A percentile compares a stretch with the other conserved stretches of the same genome.
phyloP scores from a whole-genome alignment of 768 basidiomycete species.

The Dictyophora rubrovolvata region DNA sequence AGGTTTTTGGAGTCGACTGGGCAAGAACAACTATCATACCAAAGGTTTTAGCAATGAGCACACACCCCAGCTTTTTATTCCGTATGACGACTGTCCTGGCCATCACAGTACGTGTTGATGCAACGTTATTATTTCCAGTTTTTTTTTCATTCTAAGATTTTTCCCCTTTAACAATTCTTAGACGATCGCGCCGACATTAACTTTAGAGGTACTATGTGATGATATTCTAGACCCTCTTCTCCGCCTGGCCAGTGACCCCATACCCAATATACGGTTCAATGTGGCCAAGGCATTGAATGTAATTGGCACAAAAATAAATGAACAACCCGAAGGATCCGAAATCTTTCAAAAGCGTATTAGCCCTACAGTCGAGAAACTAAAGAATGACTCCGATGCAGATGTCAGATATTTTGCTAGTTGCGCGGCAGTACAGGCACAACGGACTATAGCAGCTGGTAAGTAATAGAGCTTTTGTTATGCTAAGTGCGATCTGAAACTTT shows the following conservation, averaged over 20 bases:
- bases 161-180: slow-evolving; percentile 23
- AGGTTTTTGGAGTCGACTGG: slow-evolving; percentile 99
- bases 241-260: slow-evolving; percentile 76
- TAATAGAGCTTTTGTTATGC: background rate
- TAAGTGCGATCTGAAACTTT: background rate
- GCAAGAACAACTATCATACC: slow-evolving; percentile 89
- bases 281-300: slow-evolving; percentile 93
- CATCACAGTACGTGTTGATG: slow-evolving; percentile 62
- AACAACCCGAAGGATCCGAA: slow-evolving; percentile 56
- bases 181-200: slow-evolving; percentile 93
- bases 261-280: slow-evolving; percentile 99
- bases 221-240: slow-evolving; percentile 80
- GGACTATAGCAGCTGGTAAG: slow-evolving; percentile 18
- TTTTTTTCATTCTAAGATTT: slow-evolving; percentile 6
- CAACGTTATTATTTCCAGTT: no score
- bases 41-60: slow-evolving; percentile 94
- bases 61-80: slow-evolving; percentile 93
- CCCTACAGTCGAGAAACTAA: slow-evolving; percentile 78
- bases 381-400: slow-evolving; percentile 87
- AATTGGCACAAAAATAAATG: slow-evolving; percentile 61
- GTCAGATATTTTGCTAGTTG: slow-evolving; percentile 89
- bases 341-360: slow-evolving; percentile 65
- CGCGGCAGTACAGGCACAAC: slow-evolving; percentile 53
- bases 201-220: slow-evolving; percentile 68
- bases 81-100: slow-evolving; percentile 99